phyloP scores from a whole-genome alignment of 768 basidiomycete species.

The Mycena kentingensis region DNA sequence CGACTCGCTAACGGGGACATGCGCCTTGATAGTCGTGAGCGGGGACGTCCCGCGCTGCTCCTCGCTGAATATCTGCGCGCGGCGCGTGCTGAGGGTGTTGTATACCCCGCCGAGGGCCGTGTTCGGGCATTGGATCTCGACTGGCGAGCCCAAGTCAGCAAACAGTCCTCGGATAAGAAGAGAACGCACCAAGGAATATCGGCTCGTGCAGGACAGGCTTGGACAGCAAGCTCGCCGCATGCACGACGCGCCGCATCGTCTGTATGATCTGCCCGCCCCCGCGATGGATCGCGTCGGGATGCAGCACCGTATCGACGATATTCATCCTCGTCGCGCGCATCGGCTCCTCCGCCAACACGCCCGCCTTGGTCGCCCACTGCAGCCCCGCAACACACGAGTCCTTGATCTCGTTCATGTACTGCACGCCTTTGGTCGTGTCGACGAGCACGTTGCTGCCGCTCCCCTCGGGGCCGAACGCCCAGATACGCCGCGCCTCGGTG shows the following conservation, averaged over 20 bases:
- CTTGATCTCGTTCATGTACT: constrained; percentile 99
- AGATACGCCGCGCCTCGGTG: constrained; percentile 98
- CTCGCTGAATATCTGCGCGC: constrained; percentile 97
- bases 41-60: constrained; percentile 96
- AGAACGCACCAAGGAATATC: constrained; percentile 76
- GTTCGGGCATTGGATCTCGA: constrained; percentile 98
- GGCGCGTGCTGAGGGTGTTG: constrained; percentile 87
- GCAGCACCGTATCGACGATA: constrained; percentile 92
- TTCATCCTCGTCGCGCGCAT: constrained; percentile 98
- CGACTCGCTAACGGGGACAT: constrained; percentile 86
- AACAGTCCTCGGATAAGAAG: neutral
- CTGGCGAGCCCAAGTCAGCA: constrained; percentile 38
- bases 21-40: constrained; percentile 99
- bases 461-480: constrained; percentile 99
- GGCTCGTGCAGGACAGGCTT: constrained; percentile 93
- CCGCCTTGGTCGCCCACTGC: constrained; percentile 99
- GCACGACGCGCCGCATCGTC: constrained; percentile 91
- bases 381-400: constrained; percentile 98
- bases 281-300: constrained; percentile 98
- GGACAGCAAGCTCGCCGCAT: constrained; percentile 93
- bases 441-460: constrained; percentile 95
- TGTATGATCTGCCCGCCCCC: constrained; percentile 99
- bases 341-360: constrained; percentile 92
- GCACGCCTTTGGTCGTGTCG: constrained; percentile 98
- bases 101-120: constrained; percentile 97